Conservation (phyloP, 169 alveolate genomes). For the Babesia divergens region DNA sequence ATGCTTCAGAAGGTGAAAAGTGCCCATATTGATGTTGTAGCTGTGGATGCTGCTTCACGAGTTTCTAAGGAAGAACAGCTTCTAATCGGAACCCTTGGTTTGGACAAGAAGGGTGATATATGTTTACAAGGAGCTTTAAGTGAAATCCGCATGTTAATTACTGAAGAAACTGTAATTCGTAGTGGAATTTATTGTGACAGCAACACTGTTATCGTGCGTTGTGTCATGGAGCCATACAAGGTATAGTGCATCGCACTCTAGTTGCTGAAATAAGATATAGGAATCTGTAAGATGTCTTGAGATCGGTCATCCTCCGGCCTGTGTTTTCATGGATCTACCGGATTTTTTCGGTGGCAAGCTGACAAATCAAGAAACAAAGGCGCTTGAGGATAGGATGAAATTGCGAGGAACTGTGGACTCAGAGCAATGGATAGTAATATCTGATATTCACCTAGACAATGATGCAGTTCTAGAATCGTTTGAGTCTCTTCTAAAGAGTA, state of each 20-base stretch:
- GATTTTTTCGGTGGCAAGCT: slow-evolving; percentile 50
- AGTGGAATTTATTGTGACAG: slow-evolving; percentile 71
- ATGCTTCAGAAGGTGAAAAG: neutral
- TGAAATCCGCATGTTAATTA: slow-evolving; percentile 50
- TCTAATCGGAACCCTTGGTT: slow-evolving; percentile 65
- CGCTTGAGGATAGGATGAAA: slow-evolving; percentile 2
- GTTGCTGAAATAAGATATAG: neutral
- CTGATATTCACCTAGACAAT: slow-evolving; percentile 45
- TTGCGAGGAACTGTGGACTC: neutral
- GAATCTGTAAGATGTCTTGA: slow-evolving; percentile 64
- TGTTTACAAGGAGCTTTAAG: slow-evolving; percentile 69
- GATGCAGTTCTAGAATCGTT: slow-evolving; percentile 3
- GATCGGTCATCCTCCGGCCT: slow-evolving; percentile 69
- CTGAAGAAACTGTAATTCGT: slow-evolving; percentile 40
- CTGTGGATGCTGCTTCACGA: slow-evolving; percentile 70
- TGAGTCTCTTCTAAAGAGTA: slow-evolving; percentile 39
- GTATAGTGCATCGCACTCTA: neutral
- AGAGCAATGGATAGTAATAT: slow-evolving; percentile 43
- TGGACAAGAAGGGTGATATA: slow-evolving; percentile 67
- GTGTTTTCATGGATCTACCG: slow-evolving; percentile 16
- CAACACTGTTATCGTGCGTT: slow-evolving; percentile 60
- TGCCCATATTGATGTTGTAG: slow-evolving; percentile 14
- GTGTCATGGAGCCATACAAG: slow-evolving; percentile 49
- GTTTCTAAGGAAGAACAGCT: slow-evolving; percentile 52
- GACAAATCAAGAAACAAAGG: neutral